Base-by-base conservation (phyloP, 2,329 filamentous ascomycete genomes). In the Huntiella decipiens region DNA sequence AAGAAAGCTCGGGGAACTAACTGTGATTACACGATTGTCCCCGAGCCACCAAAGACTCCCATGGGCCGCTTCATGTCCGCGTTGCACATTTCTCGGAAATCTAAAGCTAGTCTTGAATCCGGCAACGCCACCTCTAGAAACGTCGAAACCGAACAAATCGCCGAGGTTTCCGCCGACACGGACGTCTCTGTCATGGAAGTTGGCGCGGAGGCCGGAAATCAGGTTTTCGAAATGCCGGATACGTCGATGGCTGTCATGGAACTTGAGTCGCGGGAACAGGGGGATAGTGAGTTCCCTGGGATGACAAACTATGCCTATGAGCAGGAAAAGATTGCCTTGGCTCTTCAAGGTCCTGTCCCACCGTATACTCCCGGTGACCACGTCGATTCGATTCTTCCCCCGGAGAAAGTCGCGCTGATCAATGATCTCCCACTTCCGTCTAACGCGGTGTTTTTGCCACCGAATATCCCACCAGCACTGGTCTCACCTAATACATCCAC, bases 221-320 rank as follows among this genome's bases (percentile, higher is more conserved):
- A 70, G 50, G 63, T 71, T 3, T 71, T 70, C 48, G 70, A 74
- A 52, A 54, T 74, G 54, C 62, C 70, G 1, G 68, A 61, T 4
- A 64, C 64, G 0, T 51, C 59, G 1, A 58, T 60, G 17, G 65
- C 61, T 15, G 60, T 65, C 41, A 55, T 56, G 40, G 63, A 59
- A 4, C 55, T 59, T 38, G 55, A 61, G 11, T 60, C 59, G 10
- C 63, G 63, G 1, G 63, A 62, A 0, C 62, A 66, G 19, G 13
- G 22, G 5, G 41, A 43, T 13, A 36, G 32, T 12, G 51, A 67
- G 4, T 62, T 62, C 1, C 57, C 62, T 3, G 58, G 58, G 15
- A 48, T 67, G 33, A 67, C 61, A 37, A 60, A 66, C 1, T 76
- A 75, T 50, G 70, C 77, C 48, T 52, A 63, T 10, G 66, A 67